Evolutionary conservation across 257 asterid genomes (phyloP), one percentile per base, ranked within the genome.

Genomic region (Solanum rostratum): DNA sequence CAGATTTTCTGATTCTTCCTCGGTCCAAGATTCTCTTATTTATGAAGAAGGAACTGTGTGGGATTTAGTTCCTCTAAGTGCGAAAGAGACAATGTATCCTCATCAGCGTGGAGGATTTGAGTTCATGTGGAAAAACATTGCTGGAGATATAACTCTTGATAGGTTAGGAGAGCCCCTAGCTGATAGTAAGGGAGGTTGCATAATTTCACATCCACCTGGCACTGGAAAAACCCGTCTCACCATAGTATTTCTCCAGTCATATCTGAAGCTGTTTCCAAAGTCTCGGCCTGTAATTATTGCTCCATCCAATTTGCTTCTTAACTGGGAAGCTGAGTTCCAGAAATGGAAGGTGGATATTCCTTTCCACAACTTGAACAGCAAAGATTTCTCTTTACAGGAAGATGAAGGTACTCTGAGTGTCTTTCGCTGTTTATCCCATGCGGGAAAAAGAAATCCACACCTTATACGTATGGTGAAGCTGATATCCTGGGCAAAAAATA

Each of bases 171-270:
- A 50, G 10, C 88, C 84, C 0, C 83, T 88, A 0, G 30, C 89
- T 1, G 37, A 45, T 4, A 88, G 86, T 1, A 94, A 97, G 49
- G 85, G 90, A 9, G 97, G 99, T 79, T 92, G 97, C 91, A 92
- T 95, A 53, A 92, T 95, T 63, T 94, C 97, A 5, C 99, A 95
- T 76, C 97, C 94, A 7, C 99, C 97, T 22, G 97, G 98, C 27
- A 94, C 97, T 0, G 98, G 99, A 68, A 93, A 95, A 86, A 91
- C 96, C 65, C 90, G 91, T 20, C 90, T 94, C 50, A 88, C 93
- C 10, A 87, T 95, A 46, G 92, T 91, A 50, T 94, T 95, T 81
- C 91, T 92, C 84, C 91, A 88, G 65, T 82, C 97, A 7, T 90
- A 93, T 84, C 50, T 94, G 91, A 90, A 79, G 45, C 88, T 89